phyloP scores from a whole-genome alignment of 345 rosid species.

The Viola odorata region DNA sequence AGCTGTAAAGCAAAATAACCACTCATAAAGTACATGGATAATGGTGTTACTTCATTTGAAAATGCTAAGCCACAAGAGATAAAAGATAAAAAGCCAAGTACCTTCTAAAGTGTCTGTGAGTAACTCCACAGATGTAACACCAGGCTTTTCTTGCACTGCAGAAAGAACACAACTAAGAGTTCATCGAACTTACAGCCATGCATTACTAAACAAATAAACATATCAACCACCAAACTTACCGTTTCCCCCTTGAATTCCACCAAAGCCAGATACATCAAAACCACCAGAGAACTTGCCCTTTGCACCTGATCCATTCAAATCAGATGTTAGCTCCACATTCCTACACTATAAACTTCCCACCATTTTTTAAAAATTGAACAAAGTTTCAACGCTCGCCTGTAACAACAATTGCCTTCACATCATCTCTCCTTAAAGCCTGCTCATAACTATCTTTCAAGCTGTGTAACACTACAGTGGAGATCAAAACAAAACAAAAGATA shows the following conservation, averaged over 20 bases:
- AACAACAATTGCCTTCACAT: conserved; percentile 92
- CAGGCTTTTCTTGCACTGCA: conserved; percentile 58
- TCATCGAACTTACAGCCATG: conserved; percentile 3
- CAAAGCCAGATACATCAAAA: conserved; percentile 76
- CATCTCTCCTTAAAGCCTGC: conserved; percentile 69
- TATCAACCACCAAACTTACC: conserved; percentile 30
- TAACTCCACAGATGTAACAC: conserved; percentile 56
- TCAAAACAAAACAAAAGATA: neutral
- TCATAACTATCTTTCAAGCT: conserved; percentile 75
- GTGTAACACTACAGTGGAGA: conserved; percentile 41
- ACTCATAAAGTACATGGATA: conserved; percentile 4
- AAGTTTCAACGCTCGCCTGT: conserved; percentile 44
- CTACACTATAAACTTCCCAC: neutral
- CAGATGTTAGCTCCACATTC: neutral
- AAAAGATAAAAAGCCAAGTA: conserved; percentile 17
- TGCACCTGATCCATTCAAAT: conserved; percentile 43
- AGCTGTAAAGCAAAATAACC: conserved; percentile 40
- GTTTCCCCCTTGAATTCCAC: conserved; percentile 53
- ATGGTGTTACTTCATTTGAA: neutral
- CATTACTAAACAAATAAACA: conserved; percentile 6
- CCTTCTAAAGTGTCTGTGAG: conserved; percentile 74
- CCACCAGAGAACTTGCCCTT: conserved; percentile 96
- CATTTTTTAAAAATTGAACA: neutral
- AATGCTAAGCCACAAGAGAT: neutral
- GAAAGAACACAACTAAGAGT: conserved; percentile 21